phyloP scores from a whole-genome alignment of 495 filamentous ascomycete species.

The Neurospora sp. region DNA sequence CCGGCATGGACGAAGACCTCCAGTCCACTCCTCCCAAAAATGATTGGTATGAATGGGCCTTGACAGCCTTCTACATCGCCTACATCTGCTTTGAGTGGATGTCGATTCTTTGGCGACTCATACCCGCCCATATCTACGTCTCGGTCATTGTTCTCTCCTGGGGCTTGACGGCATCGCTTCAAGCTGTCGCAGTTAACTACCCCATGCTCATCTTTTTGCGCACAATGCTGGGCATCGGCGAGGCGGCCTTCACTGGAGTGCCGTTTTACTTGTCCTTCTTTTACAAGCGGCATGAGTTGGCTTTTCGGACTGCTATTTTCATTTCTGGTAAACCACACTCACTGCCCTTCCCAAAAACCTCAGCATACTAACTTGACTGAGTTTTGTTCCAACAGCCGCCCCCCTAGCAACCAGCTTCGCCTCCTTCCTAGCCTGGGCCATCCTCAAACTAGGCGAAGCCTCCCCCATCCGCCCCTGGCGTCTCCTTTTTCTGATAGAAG shows the following conservation, averaged over 20 bases:
- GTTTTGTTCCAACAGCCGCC: conserved; percentile 41
- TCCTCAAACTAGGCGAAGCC: conserved; percentile 51
- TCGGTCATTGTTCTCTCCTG: conserved; percentile 55
- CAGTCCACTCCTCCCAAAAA: conserved; percentile 50
- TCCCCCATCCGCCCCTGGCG: conserved; percentile 68
- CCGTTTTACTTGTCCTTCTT: conserved; percentile 80
- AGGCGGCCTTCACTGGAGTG: conserved; percentile 68
- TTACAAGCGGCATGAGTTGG: conserved; percentile 73
- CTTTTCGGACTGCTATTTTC: conserved; percentile 72
- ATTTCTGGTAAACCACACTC: conserved; percentile 42
- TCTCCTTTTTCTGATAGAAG: conserved; percentile 79
- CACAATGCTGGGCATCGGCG: conserved; percentile 58
- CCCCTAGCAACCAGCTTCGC: conserved; percentile 79
- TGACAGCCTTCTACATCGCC: conserved; percentile 67
- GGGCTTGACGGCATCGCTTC: conserved; percentile 61
- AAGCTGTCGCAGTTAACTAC: conserved; percentile 60
- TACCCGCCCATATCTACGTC: conserved; percentile 50
- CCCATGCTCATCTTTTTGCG: conserved; percentile 58
- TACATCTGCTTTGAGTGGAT: conserved; percentile 63
- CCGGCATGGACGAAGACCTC: conserved; percentile 59
- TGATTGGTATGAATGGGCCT: conserved; percentile 66
- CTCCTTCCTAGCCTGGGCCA: conserved; percentile 71
- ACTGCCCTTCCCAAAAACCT: conserved; percentile 42
- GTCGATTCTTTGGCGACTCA: conserved; percentile 64
- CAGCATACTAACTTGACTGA: conserved; percentile 31